These are phyloP conservation scores for Beauveria bassiana DNA, from an alignment of 2,329 filamentous ascomycete species.

Conservation along the genomic window DNA sequence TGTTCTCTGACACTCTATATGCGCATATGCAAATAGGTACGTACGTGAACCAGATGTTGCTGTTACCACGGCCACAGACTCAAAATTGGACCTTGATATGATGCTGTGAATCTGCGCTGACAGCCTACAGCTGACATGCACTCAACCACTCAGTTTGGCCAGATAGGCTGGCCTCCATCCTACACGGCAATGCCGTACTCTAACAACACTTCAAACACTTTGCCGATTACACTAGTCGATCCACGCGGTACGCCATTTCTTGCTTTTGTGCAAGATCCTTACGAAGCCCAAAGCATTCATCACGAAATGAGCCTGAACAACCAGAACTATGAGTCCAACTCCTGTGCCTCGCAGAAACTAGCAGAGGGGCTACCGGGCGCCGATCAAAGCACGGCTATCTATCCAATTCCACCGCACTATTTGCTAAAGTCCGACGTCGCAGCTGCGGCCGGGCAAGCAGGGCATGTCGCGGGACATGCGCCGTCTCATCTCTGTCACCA, in stretches of 20 bases:
- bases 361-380: background rate
- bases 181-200: background rate
- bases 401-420: background rate
- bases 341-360: background rate
- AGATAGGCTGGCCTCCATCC: conserved; percentile 3
- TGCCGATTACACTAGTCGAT: background rate
- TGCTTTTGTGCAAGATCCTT: conserved; percentile 2
- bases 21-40: background rate
- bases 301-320: background rate
- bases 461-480: background rate
- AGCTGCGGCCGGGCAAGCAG: background rate
- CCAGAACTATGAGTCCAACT: background rate
- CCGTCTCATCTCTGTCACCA: conserved; percentile 4
- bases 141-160: conserved; percentile 4
- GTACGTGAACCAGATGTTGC: background rate
- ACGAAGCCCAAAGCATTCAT: background rate
- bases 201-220: background rate
- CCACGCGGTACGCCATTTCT: background rate
- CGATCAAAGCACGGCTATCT: background rate
- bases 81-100: background rate
- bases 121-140: background rate
- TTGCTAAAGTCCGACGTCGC: background rate
- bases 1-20: background rate
- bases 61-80: background rate
- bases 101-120: background rate